phyloP scores from a whole-genome alignment of 2,329 filamentous ascomycete genomes.

The Fusarium fracticaudum region DNA sequence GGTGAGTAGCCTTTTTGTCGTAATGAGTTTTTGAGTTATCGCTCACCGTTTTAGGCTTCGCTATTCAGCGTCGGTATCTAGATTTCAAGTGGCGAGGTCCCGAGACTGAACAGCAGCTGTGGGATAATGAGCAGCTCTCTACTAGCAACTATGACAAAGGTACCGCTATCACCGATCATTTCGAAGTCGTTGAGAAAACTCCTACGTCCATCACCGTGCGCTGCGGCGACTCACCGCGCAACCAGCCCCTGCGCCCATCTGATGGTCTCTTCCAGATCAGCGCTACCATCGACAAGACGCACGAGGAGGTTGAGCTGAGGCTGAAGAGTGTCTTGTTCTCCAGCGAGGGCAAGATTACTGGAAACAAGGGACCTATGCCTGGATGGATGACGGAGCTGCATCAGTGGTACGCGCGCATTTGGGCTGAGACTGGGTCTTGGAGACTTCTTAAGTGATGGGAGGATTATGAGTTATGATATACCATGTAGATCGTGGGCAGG shows the following conservation, averaged over 20 bases:
- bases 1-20: slow-evolving; percentile 53
- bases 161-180: slow-evolving; percentile 74
- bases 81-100: slow-evolving; percentile 62
- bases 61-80: slow-evolving; percentile 63
- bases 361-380: slow-evolving; percentile 47
- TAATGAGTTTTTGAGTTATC: neutral
- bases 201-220: slow-evolving; percentile 68
- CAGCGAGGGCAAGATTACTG: slow-evolving; percentile 50
- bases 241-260: slow-evolving; percentile 62
- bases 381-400: slow-evolving; percentile 44
- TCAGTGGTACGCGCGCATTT: slow-evolving; percentile 55
- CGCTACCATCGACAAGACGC: slow-evolving; percentile 66
- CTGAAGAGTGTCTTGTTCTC: slow-evolving; percentile 72
- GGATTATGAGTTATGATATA: slow-evolving; percentile 5
- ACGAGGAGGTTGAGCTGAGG: slow-evolving; percentile 69
- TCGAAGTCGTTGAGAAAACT: slow-evolving; percentile 74
- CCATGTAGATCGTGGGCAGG: neutral
- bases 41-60: slow-evolving; percentile 56
- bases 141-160: slow-evolving; percentile 68
- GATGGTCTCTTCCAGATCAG: slow-evolving; percentile 75
- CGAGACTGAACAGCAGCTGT: slow-evolving; percentile 71
- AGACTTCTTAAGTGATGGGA: slow-evolving; percentile 46
- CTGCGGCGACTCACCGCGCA: slow-evolving; percentile 72
- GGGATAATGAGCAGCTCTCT: slow-evolving; percentile 65
- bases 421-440: slow-evolving; percentile 52